A percentile compares a stretch with the other conserved stretches of the same genome.
Evolutionary conservation across 192 early-diverging fungal genomes (phyloP).

Genomic region (Umbelopsis vinacea): DNA sequence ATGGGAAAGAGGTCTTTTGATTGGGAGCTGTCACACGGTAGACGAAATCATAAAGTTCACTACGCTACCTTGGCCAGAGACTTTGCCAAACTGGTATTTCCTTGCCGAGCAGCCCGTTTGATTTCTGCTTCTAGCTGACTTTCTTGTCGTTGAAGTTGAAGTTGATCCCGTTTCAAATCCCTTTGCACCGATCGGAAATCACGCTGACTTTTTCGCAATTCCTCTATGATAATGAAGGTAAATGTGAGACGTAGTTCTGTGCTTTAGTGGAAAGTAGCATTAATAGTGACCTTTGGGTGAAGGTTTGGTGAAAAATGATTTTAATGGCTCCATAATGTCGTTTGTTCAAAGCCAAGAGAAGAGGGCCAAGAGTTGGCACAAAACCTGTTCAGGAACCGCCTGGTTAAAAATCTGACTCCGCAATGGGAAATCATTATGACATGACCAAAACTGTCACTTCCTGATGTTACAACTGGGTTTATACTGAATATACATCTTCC

Average conservation of each 20-base stretch:
- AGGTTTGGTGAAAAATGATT: conserved; percentile 19
- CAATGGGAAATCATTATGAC: background rate
- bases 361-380: background rate
- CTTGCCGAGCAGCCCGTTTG: conserved; percentile 40
- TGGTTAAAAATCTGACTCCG: background rate
- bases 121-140: conserved; percentile 42
- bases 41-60: too few species aligned
- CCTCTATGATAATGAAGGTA: conserved; percentile 15
- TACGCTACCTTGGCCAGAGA: conserved; percentile 26
- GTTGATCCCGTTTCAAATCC: conserved; percentile 35
- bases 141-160: conserved; percentile 42
- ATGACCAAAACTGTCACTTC: too few species aligned
- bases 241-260: background rate
- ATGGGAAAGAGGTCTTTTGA: background rate
- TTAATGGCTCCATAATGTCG: conserved; percentile 18
- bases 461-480: too few species aligned
- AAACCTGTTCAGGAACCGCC: conserved; percentile 6
- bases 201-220: conserved; percentile 33
- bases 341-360: background rate
- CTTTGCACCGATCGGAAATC: conserved; percentile 30
- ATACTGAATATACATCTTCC: too few species aligned
- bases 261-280: background rate
- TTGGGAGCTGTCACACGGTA: too few species aligned
- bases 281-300: conserved; percentile 25
- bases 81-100: conserved; percentile 35